Conservation (phyloP, 805 yeast genomes). For the Candida awuae region DNA sequence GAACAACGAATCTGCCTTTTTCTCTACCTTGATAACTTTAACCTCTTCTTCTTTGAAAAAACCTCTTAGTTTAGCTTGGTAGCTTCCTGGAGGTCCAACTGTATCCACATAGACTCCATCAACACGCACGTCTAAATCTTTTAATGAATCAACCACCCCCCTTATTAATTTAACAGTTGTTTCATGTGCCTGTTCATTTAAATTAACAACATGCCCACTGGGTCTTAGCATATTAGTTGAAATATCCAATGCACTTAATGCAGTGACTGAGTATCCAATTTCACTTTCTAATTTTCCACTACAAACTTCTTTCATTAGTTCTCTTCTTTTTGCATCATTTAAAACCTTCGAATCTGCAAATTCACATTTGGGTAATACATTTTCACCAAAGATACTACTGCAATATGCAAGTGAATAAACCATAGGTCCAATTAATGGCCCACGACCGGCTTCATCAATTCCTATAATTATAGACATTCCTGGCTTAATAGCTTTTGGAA, state of each 20-base stretch:
- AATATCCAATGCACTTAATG: constrained; percentile 81
- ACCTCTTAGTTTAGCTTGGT: constrained; percentile 63
- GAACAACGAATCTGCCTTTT: constrained; percentile 88
- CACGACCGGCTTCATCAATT: constrained; percentile 98
- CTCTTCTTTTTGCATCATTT: constrained; percentile 60
- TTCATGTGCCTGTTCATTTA: constrained; percentile 95
- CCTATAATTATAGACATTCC: constrained; percentile 45
- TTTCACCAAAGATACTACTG: constrained; percentile 39
- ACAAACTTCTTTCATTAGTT: constrained; percentile 47
- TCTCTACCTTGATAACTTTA: constrained; percentile 65
- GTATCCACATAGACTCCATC: constrained; percentile 84
- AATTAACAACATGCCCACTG: constrained; percentile 43
- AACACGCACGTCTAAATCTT: constrained; percentile 47
- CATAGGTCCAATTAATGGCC: constrained; percentile 98
- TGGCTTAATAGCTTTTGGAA: constrained; percentile 1
- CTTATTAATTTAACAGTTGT: constrained; percentile 77
- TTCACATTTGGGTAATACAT: constrained; percentile 49
- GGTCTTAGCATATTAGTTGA: constrained; percentile 80
- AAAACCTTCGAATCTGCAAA: constrained; percentile 92
- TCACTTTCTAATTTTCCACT: constrained; percentile 45
- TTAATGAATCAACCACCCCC: constrained; percentile 41
- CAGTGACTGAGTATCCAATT: constrained; percentile 83
- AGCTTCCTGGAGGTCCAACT: constrained; percentile 88
- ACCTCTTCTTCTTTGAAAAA: constrained; percentile 53
- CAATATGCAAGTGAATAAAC: constrained; percentile 89